These are phyloP conservation scores for Boletus bicolor DNA, from an alignment of 768 basidiomycete genomes.

Conservation along the genomic window DNA sequence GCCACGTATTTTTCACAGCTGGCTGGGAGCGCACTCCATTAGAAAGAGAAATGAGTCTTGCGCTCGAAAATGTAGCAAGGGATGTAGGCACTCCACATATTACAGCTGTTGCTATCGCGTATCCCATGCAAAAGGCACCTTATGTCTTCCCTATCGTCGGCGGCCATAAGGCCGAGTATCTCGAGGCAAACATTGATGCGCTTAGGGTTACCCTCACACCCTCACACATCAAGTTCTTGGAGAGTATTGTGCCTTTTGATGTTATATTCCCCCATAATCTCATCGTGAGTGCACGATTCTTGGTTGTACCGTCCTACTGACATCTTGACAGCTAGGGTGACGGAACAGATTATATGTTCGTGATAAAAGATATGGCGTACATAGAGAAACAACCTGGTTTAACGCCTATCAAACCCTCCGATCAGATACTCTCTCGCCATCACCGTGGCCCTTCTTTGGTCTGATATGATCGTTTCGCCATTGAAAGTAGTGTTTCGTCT, in stretches of 20 bases:
- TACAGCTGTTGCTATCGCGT: constrained; percentile 39
- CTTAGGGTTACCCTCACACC: constrained; percentile 36
- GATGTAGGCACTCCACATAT: constrained; percentile 37
- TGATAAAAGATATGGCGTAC: constrained; percentile 14
- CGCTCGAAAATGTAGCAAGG: constrained; percentile 37
- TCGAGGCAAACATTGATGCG: constrained; percentile 40
- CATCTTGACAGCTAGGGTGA: constrained; percentile 20
- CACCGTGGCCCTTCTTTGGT: neutral
- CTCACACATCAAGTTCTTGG: constrained; percentile 36
- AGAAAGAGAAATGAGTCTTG: constrained; percentile 33
- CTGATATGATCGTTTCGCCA: neutral
- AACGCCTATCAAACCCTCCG: constrained; percentile 9
- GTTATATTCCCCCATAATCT: constrained; percentile 36
- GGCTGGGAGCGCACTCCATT: constrained; percentile 34
- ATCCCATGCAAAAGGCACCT: constrained; percentile 41
- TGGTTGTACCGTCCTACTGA: neutral
- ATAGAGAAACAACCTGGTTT: constrained; percentile 18
- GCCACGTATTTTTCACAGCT: constrained; percentile 25
- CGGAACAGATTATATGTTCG: constrained; percentile 17
- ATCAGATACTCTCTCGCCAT: neutral
- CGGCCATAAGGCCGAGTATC: constrained; percentile 41
- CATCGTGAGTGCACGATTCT: constrained; percentile 23
- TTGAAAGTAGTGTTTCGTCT: too few relatives aligned
- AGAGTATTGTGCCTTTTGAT: constrained; percentile 30
- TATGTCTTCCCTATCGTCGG: constrained; percentile 42